Percentiles rank a stretch among this genome's conserved stretches.
These are phyloP conservation scores for Annulohypoxylon moriforme DNA, from an alignment of 495 filamentous ascomycete genomes.

Conservation along the genomic window DNA sequence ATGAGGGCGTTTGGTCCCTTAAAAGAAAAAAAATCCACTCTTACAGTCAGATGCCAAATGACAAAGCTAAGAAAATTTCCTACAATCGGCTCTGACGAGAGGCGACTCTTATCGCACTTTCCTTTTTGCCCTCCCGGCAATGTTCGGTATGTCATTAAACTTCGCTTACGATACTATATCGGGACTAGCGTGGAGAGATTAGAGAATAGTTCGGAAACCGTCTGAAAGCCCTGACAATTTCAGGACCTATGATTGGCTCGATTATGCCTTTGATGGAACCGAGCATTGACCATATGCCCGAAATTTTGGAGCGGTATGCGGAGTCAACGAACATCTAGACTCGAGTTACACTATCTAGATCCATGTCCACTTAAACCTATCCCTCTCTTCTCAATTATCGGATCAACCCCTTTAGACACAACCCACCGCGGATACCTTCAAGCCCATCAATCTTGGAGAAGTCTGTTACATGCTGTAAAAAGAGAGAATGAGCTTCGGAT, in stretches of 20 bases:
- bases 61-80: constrained; percentile 33
- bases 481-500: no score
- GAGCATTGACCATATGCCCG: constrained; percentile 33
- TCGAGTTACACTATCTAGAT: constrained; percentile 13
- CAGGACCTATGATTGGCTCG: constrained; percentile 15
- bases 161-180: constrained; percentile 19
- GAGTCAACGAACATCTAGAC: constrained; percentile 27
- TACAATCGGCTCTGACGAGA: constrained; percentile 35
- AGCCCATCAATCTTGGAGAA: no score
- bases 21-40: constrained; percentile 30
- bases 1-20: constrained; percentile 23
- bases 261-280: constrained; percentile 4
- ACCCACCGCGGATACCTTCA: no score
- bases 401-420: no score
- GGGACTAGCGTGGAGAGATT: constrained; percentile 18
- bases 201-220: constrained; percentile 46
- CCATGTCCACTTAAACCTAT: no score
- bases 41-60: constrained; percentile 25
- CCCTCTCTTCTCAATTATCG: no score
- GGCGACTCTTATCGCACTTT: constrained; percentile 32
- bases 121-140: constrained; percentile 32
- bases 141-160: constrained; percentile 25
- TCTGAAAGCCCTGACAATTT: constrained; percentile 17
- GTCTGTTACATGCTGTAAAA: no score
- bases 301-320: constrained; percentile 38